phyloP scores from a whole-genome alignment of 148 eudicot species.

The Limonium bicolor region DNA sequence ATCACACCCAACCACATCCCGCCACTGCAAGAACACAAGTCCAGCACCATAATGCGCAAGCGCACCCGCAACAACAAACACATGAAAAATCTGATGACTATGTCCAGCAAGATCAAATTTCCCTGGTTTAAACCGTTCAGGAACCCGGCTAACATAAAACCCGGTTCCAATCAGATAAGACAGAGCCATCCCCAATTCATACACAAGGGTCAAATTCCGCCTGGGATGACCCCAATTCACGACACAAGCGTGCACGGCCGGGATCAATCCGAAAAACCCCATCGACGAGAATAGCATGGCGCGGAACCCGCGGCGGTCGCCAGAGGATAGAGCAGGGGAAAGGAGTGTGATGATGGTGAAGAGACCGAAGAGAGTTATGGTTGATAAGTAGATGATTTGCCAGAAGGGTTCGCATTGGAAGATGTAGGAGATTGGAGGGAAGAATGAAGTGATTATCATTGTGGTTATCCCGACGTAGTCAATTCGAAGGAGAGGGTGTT shows the following conservation, averaged over 20 bases:
- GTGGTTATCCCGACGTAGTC: constrained; percentile 76
- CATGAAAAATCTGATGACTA: constrained; percentile 91
- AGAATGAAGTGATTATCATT: constrained; percentile 95
- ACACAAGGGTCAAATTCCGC: constrained; percentile 41
- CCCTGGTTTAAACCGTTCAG: constrained; percentile 88
- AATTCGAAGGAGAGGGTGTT: constrained; percentile 39
- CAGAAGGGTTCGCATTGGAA: constrained; percentile 68
- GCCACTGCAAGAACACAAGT: constrained; percentile 42
- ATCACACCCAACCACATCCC: constrained; percentile 36
- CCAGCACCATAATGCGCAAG: constrained; percentile 87
- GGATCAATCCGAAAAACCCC: constrained; percentile 74
- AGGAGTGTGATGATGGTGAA: constrained; percentile 50
- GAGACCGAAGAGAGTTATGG: constrained; percentile 49
- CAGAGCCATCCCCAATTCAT: constrained; percentile 68
- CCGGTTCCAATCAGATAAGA: constrained; percentile 60
- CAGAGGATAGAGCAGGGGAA: constrained; percentile 52
- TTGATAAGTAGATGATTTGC: constrained; percentile 61
- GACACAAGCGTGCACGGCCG: constrained; percentile 47
- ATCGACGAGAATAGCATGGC: constrained; percentile 59
- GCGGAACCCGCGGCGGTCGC: constrained; percentile 41
- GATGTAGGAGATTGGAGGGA: constrained; percentile 93
- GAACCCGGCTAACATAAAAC: constrained; percentile 65
- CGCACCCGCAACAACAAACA: constrained; percentile 83
- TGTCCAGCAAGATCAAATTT: constrained; percentile 85
- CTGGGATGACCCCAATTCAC: constrained; percentile 71